A percentile compares a stretch with the other conserved stretches of the same genome.
Conservation (phyloP, 2,329 filamentous ascomycete species). For the Calonectria leucothoes region DNA sequence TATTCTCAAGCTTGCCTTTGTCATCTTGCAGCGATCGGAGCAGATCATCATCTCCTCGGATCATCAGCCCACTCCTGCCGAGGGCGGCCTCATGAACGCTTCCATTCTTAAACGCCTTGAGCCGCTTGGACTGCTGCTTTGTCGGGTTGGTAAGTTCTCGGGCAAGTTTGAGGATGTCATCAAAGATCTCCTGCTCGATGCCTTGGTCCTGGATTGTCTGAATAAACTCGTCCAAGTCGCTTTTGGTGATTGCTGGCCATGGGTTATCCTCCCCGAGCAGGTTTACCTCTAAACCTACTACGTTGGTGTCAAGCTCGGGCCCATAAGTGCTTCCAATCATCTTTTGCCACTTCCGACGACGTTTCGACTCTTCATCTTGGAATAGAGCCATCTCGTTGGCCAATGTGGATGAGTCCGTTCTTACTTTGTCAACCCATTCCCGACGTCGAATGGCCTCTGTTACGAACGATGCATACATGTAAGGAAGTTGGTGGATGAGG, state of each 20-base stretch:
- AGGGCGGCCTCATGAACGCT: slow-evolving; percentile 92
- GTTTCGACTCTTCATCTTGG: slow-evolving; percentile 90
- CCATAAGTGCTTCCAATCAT: slow-evolving; percentile 81
- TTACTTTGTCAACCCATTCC: slow-evolving; percentile 94
- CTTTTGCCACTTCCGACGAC: slow-evolving; percentile 91
- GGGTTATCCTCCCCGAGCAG: slow-evolving; percentile 80
- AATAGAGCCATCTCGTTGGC: slow-evolving; percentile 94
- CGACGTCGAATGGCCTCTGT: slow-evolving; percentile 86
- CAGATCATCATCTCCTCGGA: slow-evolving; percentile 89
- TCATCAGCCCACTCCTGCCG: slow-evolving; percentile 85
- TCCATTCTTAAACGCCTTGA: slow-evolving; percentile 96
- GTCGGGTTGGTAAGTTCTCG: slow-evolving; percentile 85
- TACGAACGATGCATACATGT: slow-evolving; percentile 89
- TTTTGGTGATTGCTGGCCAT: slow-evolving; percentile 82
- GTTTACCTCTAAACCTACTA: slow-evolving; percentile 86
- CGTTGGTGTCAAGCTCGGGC: slow-evolving; percentile 74
- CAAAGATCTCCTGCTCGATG: slow-evolving; percentile 72
- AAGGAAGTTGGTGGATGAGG: slow-evolving; percentile 84
- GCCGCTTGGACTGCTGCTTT: slow-evolving; percentile 85
- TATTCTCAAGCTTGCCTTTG: slow-evolving; percentile 79
- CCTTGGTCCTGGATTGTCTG: slow-evolving; percentile 73
- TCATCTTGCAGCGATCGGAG: slow-evolving; percentile 83
- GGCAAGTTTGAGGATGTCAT: slow-evolving; percentile 80
- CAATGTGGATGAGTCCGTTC: slow-evolving; percentile 84
- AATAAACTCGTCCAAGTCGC: slow-evolving; percentile 82